phyloP scores from a whole-genome alignment of 371 early-diverging fungal genomes.

The Lichtheimia ramosa region DNA sequence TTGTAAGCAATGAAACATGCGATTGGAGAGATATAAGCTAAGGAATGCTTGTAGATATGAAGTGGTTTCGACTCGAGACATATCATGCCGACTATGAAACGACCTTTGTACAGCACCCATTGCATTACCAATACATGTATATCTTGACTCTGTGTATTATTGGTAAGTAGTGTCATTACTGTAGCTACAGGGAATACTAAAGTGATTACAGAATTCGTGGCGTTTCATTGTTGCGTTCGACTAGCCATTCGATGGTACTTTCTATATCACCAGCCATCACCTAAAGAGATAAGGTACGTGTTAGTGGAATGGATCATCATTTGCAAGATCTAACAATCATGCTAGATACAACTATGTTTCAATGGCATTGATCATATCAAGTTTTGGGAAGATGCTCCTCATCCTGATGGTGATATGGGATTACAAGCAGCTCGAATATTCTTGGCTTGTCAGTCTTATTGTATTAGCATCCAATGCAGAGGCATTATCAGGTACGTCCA shows the following conservation, averaged over 20 bases:
- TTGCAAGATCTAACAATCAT: not conserved
- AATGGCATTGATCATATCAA: constrained; percentile 81
- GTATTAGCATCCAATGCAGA: constrained; percentile 85
- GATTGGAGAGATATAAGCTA: not conserved
- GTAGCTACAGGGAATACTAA: not conserved
- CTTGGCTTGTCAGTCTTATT: constrained; percentile 78
- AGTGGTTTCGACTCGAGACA: constrained; percentile 88
- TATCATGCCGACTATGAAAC: constrained; percentile 51
- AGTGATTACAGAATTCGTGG: constrained; percentile 37
- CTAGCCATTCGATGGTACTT: constrained; percentile 28
- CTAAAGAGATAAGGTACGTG: constrained; percentile 2
- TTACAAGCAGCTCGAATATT: constrained; percentile 80
- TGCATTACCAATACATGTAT: constrained; percentile 78
- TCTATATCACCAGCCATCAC: constrained; percentile 6
- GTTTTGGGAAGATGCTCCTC: constrained; percentile 87
- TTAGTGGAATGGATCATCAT: too few species aligned
- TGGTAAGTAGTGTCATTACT: constrained; percentile 40
- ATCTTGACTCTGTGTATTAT: constrained; percentile 74
- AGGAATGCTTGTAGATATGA: constrained; percentile 62
- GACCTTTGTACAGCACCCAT: constrained; percentile 59
- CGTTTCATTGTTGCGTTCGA: constrained; percentile 46
- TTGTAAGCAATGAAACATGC: constrained; percentile 39
- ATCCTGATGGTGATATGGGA: constrained; percentile 96
- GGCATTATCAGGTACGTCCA: constrained; percentile 74
- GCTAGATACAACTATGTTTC: constrained; percentile 65